Base-by-base conservation (phyloP, 768 basidiomycete species). In the Lanmaoa pseudosensibilis region DNA sequence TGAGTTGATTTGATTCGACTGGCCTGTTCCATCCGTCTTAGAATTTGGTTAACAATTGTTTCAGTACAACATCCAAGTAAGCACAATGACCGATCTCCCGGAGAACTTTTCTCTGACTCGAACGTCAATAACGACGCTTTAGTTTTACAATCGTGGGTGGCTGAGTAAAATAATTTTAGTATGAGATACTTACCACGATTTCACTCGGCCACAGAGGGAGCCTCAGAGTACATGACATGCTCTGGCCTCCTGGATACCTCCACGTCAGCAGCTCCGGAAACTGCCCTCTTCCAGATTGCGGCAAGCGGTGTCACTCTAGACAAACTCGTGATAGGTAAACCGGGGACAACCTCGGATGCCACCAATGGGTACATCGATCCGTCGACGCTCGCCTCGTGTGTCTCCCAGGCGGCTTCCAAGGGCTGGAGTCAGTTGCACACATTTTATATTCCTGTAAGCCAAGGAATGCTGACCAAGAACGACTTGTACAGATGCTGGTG, bases 291-390 rank as follows among this genome's bases (percentile, higher is more conserved):
- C 67, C 73, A 82, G 59, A 80, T 83, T 51, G 70, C 73, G 19
- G 77, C 77, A 2, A 80, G 72, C 55, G 86, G 86, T 21, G 80
- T 90, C 10, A 67, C 77, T 3, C 64, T 83, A 44, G 69, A 79
- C 67, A 90, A 92, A 71, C 75, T 90, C 47, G 83, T 90, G 57
- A 87, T 92, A 63, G 88, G 88, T 5, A 92, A 92, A 70, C 88
- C 88, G 2, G 84, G 82, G 2, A 53, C 76, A 0, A 58, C 59
- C 8, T 62, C 72, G 9, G 82, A 84, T 51, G 84, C 86, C 3
- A 78, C 58, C 57, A 87, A 81, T 58, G 84, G 78, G 5, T 82
- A 75, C 56, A 86, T 92, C 69, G 74, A 73, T 38, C 73, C 85
- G 2, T 70, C 76, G 10, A 80, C 80, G 5, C 75, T 92, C 10